These are phyloP conservation scores for Candida ovalis DNA, from an alignment of 805 yeast species.

Conservation along the genomic window DNA sequence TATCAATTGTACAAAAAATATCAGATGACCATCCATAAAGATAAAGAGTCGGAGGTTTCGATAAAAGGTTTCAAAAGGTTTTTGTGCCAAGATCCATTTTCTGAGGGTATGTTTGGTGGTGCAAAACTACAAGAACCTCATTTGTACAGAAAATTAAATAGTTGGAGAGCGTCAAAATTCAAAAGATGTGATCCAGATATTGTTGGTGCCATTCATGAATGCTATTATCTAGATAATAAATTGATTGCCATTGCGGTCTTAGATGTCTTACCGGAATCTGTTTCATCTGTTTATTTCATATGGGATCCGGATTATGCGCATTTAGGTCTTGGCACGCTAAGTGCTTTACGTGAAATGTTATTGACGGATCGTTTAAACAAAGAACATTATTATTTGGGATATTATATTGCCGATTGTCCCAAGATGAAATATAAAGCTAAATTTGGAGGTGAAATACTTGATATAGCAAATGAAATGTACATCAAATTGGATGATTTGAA, in stretches of 20 bases:
- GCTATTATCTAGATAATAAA: conserved; percentile 60
- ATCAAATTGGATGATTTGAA: conserved; percentile 34
- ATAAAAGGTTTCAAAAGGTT: conserved; percentile 54
- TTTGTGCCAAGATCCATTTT: conserved; percentile 66
- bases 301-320: conserved; percentile 80
- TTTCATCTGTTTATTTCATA: conserved; percentile 83
- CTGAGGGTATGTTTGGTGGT: conserved; percentile 16
- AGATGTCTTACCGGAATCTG: conserved; percentile 70
- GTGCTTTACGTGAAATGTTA: conserved; percentile 68
- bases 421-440: conserved; percentile 81
- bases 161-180: conserved; percentile 32
- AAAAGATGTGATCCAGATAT: conserved; percentile 13
- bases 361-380: conserved; percentile 44
- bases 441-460: conserved; percentile 73
- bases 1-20: conserved; percentile 61
- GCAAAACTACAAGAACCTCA: neutral
- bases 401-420: conserved; percentile 69
- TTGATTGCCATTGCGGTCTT: conserved; percentile 73
- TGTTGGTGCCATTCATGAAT: conserved; percentile 72
- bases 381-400: conserved; percentile 73
- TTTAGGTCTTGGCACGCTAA: conserved; percentile 70
- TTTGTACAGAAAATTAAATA: conserved; percentile 42
- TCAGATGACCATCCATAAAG: conserved; percentile 69
- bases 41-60: conserved; percentile 43
- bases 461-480: conserved; percentile 45